Evolutionary conservation across 345 rosid species (phyloP).

Genomic region (Iberis pinnata): DNA sequence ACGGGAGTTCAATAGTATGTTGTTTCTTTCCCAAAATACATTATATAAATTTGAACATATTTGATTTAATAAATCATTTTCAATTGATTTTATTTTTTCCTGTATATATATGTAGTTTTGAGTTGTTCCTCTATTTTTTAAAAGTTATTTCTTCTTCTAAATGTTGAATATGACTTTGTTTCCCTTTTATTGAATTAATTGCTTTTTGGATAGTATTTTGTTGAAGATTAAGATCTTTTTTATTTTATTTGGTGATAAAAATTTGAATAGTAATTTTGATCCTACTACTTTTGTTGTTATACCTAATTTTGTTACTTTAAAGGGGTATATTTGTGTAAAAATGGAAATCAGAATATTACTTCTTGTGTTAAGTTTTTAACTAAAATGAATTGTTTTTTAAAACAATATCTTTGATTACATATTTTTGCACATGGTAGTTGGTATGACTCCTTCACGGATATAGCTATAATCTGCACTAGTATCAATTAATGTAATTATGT

Average conservation of each 20-base stretch:
- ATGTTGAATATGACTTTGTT: neutral
- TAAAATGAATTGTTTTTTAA: neutral
- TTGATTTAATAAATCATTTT: too few species aligned
- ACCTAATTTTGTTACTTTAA: neutral
- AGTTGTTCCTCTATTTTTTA: too few species aligned
- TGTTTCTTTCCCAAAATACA: neutral
- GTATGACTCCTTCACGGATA: neutral
- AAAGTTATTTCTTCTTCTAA: neutral
- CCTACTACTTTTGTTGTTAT: neutral
- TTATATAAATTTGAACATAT: neutral
- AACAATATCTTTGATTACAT: neutral
- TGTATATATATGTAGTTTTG: too few species aligned
- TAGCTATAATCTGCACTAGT: neutral
- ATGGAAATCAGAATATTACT: neutral
- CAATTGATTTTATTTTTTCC: too few species aligned
- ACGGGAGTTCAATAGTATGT: neutral
- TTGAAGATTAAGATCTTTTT: neutral
- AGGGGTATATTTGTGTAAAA: neutral
- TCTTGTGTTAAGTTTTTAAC: neutral
- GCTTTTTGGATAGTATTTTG: neutral
- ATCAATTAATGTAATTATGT: too few species aligned
- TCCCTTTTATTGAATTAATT: neutral
- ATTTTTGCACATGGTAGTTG: neutral
- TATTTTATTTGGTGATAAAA: neutral
- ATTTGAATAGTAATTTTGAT: neutral